Evolutionary conservation across 2,329 filamentous ascomycete genomes (phyloP), one percentile per base, ranked within the genome.

Genomic region (Trichoderma polysporum): DNA sequence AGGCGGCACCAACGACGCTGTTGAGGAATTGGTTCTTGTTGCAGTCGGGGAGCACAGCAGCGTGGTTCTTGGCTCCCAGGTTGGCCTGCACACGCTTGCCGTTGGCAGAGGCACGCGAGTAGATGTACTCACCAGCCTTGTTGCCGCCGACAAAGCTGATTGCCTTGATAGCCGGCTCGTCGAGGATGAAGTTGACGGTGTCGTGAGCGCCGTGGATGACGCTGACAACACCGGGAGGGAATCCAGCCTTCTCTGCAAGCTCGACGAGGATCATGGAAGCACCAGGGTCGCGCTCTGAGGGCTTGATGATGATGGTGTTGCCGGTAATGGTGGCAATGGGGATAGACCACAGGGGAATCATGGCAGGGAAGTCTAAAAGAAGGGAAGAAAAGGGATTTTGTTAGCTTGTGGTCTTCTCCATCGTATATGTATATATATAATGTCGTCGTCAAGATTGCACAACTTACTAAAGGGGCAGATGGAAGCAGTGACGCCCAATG

Each of bases 271-370:
- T 94, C 90, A 95, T 93, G 74, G 90, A 88, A 10, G 91, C 91
- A 68, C 92, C 92, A 9, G 92, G 92, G 74, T 94, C 92, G 67
- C 92, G 88, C 82, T 96, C 92, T 1, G 92, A 94, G 10, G 92
- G 92, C 85, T 96, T 96, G 73, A 96, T 83, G 72, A 96, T 87
- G 67, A 93, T 83, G 15, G 91, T 94, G 83, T 96, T 96, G 61
- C 92, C 92, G 19, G 91, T 93, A 31, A 94, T 87, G 50, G 91
- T 92, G 54, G 92, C 92, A 73, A 95, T 91, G 45, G 92, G 92
- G 69, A 96, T 93, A 69, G 87, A 93, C 92, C 92, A 96, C n/a
- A 96, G 85, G 3, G 92, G 92, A 77, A 96, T 95, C 92, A 96
- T 96, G 73, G 92, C 92, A 50, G 92, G 92, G 81, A 95, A 95